A percentile compares a stretch with the other conserved stretches of the same genome.
phyloP scores from a whole-genome alignment of 129 eudicot species.

The Pulicaria dysenterica region DNA sequence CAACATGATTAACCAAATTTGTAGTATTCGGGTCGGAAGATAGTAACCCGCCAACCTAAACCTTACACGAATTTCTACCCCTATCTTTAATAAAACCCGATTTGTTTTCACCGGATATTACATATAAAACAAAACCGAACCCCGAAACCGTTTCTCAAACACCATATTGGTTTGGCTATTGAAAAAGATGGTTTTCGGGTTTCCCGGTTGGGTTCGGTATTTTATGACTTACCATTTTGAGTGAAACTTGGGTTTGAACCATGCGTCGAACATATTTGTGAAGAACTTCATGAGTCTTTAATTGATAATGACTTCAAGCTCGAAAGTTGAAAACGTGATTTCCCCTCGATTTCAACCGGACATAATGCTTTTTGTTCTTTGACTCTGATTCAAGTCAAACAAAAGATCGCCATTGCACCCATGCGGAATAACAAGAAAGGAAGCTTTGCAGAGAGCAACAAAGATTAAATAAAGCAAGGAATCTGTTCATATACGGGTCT shows the following conservation, averaged over 20 bases:
- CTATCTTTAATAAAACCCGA: too few relatives aligned
- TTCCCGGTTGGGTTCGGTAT: too few relatives aligned
- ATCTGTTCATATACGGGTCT: neutral
- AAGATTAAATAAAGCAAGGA: slow-evolving; percentile 9
- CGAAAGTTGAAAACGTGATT: neutral
- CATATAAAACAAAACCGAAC: too few relatives aligned
- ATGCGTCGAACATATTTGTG: slow-evolving; percentile 51
- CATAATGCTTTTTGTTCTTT: neutral
- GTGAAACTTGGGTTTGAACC: slow-evolving; percentile 56
- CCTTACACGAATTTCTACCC: too few relatives aligned
- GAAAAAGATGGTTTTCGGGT: too few relatives aligned
- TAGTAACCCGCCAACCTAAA: too few relatives aligned
- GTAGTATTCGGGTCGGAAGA: too few relatives aligned
- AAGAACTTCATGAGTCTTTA: slow-evolving; percentile 25
- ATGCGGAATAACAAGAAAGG: slow-evolving; percentile 17
- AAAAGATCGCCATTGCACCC: neutral
- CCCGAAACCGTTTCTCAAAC: neutral
- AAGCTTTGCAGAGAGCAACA: slow-evolving; percentile 27
- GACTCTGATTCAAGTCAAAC: slow-evolving; percentile 15
- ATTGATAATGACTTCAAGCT: neutral
- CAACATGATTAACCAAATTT: too few relatives aligned
- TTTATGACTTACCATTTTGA: slow-evolving; percentile 45
- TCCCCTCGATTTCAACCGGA: neutral
- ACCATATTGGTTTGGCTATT: too few relatives aligned
- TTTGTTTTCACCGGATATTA: too few relatives aligned